Percentiles rank a stretch among this genome's conserved stretches.
Conservation (phyloP, 2,329 filamentous ascomycete genomes). For the Tolypocladium paradoxum region DNA sequence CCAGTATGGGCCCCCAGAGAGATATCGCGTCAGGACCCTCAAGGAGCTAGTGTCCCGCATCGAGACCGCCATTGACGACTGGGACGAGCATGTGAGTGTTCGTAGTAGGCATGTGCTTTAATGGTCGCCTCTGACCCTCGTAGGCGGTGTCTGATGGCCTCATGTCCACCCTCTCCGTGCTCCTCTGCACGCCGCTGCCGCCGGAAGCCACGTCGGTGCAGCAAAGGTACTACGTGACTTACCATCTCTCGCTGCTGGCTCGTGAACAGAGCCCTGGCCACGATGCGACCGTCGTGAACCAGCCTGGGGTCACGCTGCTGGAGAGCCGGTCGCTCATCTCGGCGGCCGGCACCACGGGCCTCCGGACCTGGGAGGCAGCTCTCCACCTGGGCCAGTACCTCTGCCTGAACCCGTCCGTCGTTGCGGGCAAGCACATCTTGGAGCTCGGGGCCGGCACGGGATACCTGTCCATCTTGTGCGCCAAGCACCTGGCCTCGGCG, state of each 20-base stretch:
- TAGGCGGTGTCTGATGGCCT: constrained; percentile 80
- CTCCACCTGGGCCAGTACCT: constrained; percentile 64
- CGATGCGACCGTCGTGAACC: background rate
- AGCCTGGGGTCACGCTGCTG: constrained; percentile 45
- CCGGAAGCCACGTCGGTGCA: constrained; percentile 57
- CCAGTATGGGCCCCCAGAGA: constrained; percentile 48
- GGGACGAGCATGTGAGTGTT: constrained; percentile 73
- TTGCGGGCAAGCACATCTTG: constrained; percentile 48
- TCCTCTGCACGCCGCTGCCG: constrained; percentile 54
- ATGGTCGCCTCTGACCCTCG: constrained; percentile 13
- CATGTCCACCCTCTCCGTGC: constrained; percentile 54
- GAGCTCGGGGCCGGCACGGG: constrained; percentile 71
- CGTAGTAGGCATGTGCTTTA: background rate
- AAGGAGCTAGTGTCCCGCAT: constrained; percentile 63
- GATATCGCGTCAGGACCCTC: constrained; percentile 62
- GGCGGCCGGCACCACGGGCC: constrained; percentile 61
- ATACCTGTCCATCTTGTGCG: constrained; percentile 62
- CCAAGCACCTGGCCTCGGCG: constrained; percentile 49
- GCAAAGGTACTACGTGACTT: constrained; percentile 65
- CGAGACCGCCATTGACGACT: constrained; percentile 66
- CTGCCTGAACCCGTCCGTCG: constrained; percentile 30
- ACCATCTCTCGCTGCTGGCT: constrained; percentile 34
- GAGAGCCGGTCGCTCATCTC: constrained; percentile 61
- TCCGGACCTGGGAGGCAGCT: constrained; percentile 73
- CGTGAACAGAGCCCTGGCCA: constrained; percentile 10